These are phyloP conservation scores for Cryptococcus jaspeensis DNA, from an alignment of 1,284 basidiomycete genomes.

Conservation along the genomic window DNA sequence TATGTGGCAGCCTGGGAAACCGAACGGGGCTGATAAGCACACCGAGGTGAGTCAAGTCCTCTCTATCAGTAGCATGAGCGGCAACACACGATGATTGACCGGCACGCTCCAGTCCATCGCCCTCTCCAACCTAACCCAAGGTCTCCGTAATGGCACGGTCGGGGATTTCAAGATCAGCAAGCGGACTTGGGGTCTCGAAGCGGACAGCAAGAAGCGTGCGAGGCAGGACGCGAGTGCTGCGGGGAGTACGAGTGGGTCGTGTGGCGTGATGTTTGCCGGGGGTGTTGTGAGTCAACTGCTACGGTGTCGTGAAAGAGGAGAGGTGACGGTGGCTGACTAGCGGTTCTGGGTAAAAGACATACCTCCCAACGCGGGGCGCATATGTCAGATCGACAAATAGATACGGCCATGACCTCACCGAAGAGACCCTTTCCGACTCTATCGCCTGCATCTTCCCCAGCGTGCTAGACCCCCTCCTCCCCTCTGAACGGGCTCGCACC, in stretches of 20 bases:
- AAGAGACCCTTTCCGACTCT: conserved; percentile 6
- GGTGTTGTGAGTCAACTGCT: conserved; percentile 12
- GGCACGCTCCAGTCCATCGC: conserved; percentile 12
- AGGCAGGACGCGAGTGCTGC: conserved; percentile 2
- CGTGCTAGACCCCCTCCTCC: not conserved
- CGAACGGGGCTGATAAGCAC: not conserved
- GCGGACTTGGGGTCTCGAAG: not conserved
- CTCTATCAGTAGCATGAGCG: too few species aligned
- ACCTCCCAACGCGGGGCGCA: not conserved
- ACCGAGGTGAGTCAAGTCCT: not conserved
- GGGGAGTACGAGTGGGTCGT: not conserved
- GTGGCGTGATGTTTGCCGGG: conserved; percentile 5
- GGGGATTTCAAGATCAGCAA: conserved; percentile 11
- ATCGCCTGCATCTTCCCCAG: conserved; percentile 7
- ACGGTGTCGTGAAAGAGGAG: too few species aligned
- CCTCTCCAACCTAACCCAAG: conserved; percentile 1
- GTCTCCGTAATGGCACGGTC: not conserved
- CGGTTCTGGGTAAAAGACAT: not conserved
- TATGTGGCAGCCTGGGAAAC: not conserved
- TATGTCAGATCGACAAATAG: not conserved
- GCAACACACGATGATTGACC: too few species aligned
- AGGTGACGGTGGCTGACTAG: not conserved
- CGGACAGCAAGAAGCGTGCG: conserved; percentile 1
- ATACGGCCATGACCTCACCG: conserved; percentile 2
- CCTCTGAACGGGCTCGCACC: not conserved